Base-by-base conservation (phyloP, 2,329 filamentous ascomycete genomes). In the Elsinoe batatas region DNA sequence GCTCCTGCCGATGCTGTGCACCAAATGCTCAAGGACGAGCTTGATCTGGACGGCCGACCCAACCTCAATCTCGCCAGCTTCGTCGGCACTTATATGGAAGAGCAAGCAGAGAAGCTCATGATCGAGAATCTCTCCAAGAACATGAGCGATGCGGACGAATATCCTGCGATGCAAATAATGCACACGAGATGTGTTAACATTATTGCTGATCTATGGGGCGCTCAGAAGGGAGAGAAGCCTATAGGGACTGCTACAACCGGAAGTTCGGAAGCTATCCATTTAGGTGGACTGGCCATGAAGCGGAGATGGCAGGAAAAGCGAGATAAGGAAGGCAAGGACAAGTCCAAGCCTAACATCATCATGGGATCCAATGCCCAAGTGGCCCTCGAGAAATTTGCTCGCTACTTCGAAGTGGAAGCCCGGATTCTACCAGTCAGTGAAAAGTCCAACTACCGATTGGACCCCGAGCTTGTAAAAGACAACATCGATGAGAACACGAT, bases 401-500 rank as follows among this genome's bases (percentile, higher is more conserved):
- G 83, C 22, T 88, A 88, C 66, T 88, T 88, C 57, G 84, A 88
- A 43, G 84, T 88, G 36, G 84, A 88, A 64, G 78, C 81, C 20
- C 75, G 79, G 46, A 84, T 84, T 57, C 69, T 83, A 49, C 82
- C 79, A 15, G 84, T 85, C 10, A 82, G 75, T 53, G 74, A 78
- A 60, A 77, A 80, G 64, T 83, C 80, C 57, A 72, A 76, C 5
- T 84, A 76, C 64, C 72, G 82, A 32, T 73, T 88, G 6, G 83
- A 88, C 61, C 80, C 84, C 0, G 74, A 80, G 3, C 68, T 82
- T 22, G 81, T 87, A 1, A 80, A 77, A 63, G 66, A 87, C 62
- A 84, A 84, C 59, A 76, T 88, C 33, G 84, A 88, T 59, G 84
- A 88, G 68, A 88, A 88, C 61, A 88, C 85, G 0, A 87, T 88